These are phyloP conservation scores for Leccinum subgranulosum DNA, from an alignment of 768 basidiomycete genomes.

Conservation along the genomic window DNA sequence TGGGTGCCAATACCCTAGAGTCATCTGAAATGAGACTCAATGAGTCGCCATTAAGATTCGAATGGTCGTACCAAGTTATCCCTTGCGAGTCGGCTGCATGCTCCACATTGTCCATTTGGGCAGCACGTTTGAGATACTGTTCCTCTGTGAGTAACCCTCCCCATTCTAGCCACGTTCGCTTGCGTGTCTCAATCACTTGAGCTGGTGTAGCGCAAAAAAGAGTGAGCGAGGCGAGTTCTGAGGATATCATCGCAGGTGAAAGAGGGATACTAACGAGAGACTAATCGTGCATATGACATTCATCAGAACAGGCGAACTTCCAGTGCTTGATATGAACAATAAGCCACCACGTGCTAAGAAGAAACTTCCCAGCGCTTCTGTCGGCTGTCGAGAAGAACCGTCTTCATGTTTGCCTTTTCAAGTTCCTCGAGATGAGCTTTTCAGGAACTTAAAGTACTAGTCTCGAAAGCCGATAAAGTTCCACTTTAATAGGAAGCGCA, in stretches of 20 bases:
- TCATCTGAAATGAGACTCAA: neutral
- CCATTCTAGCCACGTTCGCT: conserved; percentile 41
- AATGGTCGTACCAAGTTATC: conserved; percentile 44
- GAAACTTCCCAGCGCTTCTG: too few relatives aligned
- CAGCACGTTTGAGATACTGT: conserved; percentile 32
- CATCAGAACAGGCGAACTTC: neutral
- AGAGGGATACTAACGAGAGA: neutral
- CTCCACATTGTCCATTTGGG: conserved; percentile 38
- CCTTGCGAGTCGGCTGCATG: conserved; percentile 44
- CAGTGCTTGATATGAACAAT: too few relatives aligned
- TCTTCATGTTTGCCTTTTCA: conserved; percentile 69
- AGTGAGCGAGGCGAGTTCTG: conserved; percentile 32
- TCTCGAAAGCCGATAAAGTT: too few relatives aligned
- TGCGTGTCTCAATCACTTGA: conserved; percentile 42
- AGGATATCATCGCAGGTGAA: conserved; percentile 2
- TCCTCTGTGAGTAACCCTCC: conserved; percentile 38
- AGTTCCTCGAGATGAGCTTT: conserved; percentile 68
- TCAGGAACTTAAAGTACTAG: neutral
- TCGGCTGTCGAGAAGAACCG: conserved; percentile 35
- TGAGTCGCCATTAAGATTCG: neutral
- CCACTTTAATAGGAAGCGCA: too few relatives aligned
- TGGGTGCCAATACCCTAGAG: conserved; percentile 57
- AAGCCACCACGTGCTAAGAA: too few relatives aligned
- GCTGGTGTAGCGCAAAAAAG: conserved; percentile 47
- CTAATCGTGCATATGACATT: neutral